phyloP scores from a whole-genome alignment of 306 rosid species.

The Coriaria nepalensis region DNA sequence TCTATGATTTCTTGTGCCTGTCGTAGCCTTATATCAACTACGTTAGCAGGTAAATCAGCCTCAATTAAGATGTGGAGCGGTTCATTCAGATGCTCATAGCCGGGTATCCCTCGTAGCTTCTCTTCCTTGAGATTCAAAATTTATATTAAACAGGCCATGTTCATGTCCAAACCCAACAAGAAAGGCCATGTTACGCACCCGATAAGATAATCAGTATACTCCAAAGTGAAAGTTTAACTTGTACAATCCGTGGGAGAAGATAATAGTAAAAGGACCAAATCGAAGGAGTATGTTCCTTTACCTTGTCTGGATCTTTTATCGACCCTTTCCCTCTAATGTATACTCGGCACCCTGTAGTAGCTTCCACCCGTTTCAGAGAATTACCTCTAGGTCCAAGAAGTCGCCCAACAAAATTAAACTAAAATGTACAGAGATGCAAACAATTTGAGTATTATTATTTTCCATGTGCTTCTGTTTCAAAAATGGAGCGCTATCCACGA shows the following conservation, averaged over 20 bases:
- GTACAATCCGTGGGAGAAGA: no score
- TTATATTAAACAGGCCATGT: slow-evolving; percentile 1
- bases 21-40: slow-evolving; percentile 76
- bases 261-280: background rate
- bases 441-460: slow-evolving; percentile 11
- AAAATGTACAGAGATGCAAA: slow-evolving; percentile 21
- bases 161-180: background rate
- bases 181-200: background rate
- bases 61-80: slow-evolving; percentile 86
- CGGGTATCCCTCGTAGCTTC: slow-evolving; percentile 91
- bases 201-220: background rate
- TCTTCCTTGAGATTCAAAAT: slow-evolving; percentile 52
- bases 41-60: slow-evolving; percentile 79
- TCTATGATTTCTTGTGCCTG: slow-evolving; percentile 95
- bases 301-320: slow-evolving; percentile 89
- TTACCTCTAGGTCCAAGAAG: slow-evolving; percentile 96
- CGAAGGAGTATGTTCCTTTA: slow-evolving; percentile 15
- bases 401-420: slow-evolving; percentile 97
- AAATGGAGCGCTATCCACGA: no score
- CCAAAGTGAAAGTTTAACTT: background rate
- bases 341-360: slow-evolving; percentile 88
- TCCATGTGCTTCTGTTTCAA: background rate
- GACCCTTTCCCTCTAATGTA: slow-evolving; percentile 92
- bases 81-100: slow-evolving; percentile 91
- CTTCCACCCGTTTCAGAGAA: slow-evolving; percentile 93